Percentiles rank a stretch among this genome's conserved stretches.
Conservation (phyloP, 805 yeast genomes). For the Wickerhamiella lipophila region DNA sequence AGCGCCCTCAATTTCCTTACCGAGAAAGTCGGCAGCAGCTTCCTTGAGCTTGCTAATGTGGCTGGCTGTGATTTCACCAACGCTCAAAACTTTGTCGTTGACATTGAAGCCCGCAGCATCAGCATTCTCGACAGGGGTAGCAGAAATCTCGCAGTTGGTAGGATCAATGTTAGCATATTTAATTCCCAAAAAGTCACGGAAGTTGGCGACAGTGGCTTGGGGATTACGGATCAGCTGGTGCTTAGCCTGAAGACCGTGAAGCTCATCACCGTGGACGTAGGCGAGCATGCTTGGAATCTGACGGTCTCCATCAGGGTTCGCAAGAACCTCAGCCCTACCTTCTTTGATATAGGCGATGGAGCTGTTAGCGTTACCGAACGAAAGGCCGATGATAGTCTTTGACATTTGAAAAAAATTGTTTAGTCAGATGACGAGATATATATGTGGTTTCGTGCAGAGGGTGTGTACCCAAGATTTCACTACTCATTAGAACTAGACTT, state of each 20-base stretch:
- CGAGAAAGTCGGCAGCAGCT: slow-evolving; percentile 89
- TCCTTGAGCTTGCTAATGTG: slow-evolving; percentile 68
- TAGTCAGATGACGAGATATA: slow-evolving; percentile 1
- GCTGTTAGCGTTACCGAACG: slow-evolving; percentile 92
- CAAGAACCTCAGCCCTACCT: slow-evolving; percentile 92
- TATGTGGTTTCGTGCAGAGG: background rate
- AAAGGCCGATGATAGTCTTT: slow-evolving; percentile 69
- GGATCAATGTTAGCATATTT: slow-evolving; percentile 58
- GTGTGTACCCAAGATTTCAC: background rate
- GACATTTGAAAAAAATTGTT: slow-evolving; percentile 17
- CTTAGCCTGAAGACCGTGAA: slow-evolving; percentile 92
- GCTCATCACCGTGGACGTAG: slow-evolving; percentile 88
- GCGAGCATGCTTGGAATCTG: slow-evolving; percentile 86
- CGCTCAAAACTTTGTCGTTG: slow-evolving; percentile 40
- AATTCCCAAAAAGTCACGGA: slow-evolving; percentile 85
- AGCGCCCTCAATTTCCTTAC: slow-evolving; percentile 63
- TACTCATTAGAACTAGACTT: background rate
- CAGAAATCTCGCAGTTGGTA: slow-evolving; percentile 48
- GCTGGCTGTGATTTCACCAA: slow-evolving; percentile 70
- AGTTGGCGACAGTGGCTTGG: slow-evolving; percentile 69
- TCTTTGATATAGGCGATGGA: slow-evolving; percentile 75
- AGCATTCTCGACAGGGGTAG: slow-evolving; percentile 47
- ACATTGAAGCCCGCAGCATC: slow-evolving; percentile 59
- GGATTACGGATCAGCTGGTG: slow-evolving; percentile 89
- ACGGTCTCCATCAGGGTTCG: slow-evolving; percentile 98